These are phyloP conservation scores for Pleoardoris graminearum DNA, from an alignment of 2,329 filamentous ascomycete species.

Conservation along the genomic window DNA sequence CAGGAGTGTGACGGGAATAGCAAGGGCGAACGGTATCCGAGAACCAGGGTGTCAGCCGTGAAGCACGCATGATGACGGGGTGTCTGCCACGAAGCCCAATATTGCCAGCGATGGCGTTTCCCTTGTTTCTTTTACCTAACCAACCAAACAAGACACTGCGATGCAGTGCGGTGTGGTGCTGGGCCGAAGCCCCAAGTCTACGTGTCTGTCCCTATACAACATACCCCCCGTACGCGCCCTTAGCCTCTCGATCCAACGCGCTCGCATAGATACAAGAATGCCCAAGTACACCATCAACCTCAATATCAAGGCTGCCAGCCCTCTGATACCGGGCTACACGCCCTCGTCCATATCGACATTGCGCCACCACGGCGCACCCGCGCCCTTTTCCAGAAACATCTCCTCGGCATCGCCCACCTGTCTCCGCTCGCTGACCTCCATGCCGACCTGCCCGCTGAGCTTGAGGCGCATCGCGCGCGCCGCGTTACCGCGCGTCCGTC, in stretches of 20 bases:
- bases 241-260: neutral
- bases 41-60: too few relatives aligned
- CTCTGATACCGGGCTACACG: constrained; percentile 31
- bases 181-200: neutral
- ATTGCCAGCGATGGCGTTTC: too few relatives aligned
- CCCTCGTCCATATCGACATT: constrained; percentile 56
- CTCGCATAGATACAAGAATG: constrained; percentile 3
- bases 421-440: constrained; percentile 80
- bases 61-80: too few relatives aligned
- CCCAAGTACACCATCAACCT: neutral
- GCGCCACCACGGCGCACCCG: constrained; percentile 50
- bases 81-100: too few relatives aligned
- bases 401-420: constrained; percentile 88
- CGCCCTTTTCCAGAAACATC: constrained; percentile 58
- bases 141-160: neutral
- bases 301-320: too few relatives aligned
- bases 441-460: constrained; percentile 57
- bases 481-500: constrained; percentile 58
- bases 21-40: too few relatives aligned
- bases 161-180: too few relatives aligned
- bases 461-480: constrained; percentile 65
- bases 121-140: neutral
- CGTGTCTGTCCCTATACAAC: neutral
- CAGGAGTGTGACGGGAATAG: too few relatives aligned
- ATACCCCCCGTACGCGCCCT: neutral